phyloP scores from a whole-genome alignment of 371 early-diverging fungal species.

The Mortierella sp. region DNA sequence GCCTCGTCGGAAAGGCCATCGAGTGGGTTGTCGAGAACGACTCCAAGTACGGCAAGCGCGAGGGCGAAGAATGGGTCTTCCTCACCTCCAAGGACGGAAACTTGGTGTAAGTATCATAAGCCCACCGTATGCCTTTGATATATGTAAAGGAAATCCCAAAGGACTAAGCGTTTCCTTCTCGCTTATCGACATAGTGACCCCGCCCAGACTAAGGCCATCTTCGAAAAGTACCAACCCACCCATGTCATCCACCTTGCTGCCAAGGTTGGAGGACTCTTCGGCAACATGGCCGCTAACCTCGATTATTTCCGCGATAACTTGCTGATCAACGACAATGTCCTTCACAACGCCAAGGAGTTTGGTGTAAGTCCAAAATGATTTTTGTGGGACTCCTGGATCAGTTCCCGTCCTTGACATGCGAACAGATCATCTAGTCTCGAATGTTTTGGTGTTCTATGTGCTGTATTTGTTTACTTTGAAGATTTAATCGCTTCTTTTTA shows the following conservation, averaged over 20 bases:
- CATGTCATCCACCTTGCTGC: conserved; percentile 91
- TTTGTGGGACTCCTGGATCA: no score
- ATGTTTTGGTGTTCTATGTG: no score
- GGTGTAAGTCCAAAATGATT: conserved; percentile 59
- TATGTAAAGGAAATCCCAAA: no score
- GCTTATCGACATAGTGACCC: no score
- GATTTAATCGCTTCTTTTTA: no score
- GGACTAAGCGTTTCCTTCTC: no score
- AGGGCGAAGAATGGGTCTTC: conserved; percentile 84
- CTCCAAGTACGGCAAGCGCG: conserved; percentile 68
- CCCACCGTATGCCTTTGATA: no score
- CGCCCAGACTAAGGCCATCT: conserved; percentile 72
- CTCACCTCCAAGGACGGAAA: conserved; percentile 85
- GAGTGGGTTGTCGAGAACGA: conserved; percentile 78
- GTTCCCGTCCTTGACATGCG: no score
- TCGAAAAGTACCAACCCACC: conserved; percentile 83
- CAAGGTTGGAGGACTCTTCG: conserved; percentile 88
- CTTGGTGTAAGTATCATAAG: conserved; percentile 67
- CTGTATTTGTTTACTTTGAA: no score
- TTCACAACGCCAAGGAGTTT: conserved; percentile 72
- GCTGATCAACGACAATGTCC: conserved; percentile 86
- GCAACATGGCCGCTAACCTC: conserved; percentile 87
- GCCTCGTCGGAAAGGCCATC: conserved; percentile 87
- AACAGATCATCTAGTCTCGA: no score
- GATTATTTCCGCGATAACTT: conserved; percentile 85